These are phyloP conservation scores for Fusarium sp. DNA, from an alignment of 2,329 filamentous ascomycete species.

Conservation along the genomic window DNA sequence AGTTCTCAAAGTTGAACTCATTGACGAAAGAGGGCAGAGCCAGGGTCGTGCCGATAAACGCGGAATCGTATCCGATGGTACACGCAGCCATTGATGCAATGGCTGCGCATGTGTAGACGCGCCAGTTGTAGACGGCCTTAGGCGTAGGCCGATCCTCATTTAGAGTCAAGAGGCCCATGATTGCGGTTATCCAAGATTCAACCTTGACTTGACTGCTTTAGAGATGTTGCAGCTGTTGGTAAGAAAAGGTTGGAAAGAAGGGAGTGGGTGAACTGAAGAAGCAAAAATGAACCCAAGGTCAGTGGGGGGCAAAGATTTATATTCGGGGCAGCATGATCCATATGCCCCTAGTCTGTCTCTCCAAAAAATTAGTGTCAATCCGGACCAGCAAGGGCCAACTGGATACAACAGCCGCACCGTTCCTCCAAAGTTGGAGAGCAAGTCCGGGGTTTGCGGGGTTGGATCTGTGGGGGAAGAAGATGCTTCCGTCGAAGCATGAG, in stretches of 20 bases:
- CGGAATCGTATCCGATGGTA: slow-evolving; percentile 74
- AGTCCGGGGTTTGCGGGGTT: slow-evolving; percentile 50
- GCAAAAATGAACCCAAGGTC: slow-evolving; percentile 13
- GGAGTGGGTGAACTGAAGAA: slow-evolving; percentile 27
- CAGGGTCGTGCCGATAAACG: slow-evolving; percentile 84
- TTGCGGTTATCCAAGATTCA: slow-evolving; percentile 4
- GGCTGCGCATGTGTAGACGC: slow-evolving; percentile 67
- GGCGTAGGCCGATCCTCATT: slow-evolving; percentile 70
- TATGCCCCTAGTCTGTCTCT: slow-evolving; percentile 21
- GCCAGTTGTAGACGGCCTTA: slow-evolving; percentile 71
- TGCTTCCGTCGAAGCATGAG: slow-evolving; percentile 42
- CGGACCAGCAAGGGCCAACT: slow-evolving; percentile 16
- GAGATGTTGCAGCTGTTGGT: slow-evolving; percentile 7
- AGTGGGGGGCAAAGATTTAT: slow-evolving; percentile 45
- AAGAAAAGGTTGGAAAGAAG: slow-evolving; percentile 24
- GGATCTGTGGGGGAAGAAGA: slow-evolving; percentile 49
- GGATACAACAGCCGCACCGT: slow-evolving; percentile 20
- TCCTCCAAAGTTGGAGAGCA: slow-evolving; percentile 38
- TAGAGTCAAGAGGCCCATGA: slow-evolving; percentile 64
- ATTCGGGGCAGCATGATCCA: slow-evolving; percentile 27
- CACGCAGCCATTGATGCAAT: slow-evolving; percentile 69
- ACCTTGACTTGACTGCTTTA: background rate
- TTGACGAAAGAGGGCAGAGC: slow-evolving; percentile 75
- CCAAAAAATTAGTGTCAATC: slow-evolving; percentile 23
- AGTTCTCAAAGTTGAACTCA: slow-evolving; percentile 74